phyloP scores from a whole-genome alignment of 441 rosid species.

The Arabidopsis hybrid region DNA sequence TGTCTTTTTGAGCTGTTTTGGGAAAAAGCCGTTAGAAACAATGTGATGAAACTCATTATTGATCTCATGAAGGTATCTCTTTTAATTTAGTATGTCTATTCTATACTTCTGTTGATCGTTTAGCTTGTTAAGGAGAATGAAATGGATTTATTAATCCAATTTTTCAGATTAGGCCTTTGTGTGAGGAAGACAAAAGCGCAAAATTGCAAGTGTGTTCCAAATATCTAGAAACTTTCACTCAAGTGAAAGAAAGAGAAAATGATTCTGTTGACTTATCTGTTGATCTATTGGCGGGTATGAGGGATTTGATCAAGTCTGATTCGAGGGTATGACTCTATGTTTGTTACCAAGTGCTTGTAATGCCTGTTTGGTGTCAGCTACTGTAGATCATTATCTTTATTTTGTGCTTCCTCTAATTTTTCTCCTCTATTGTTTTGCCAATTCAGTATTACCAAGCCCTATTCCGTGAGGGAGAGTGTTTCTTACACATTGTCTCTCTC shows the following conservation, averaged over 20 bases:
- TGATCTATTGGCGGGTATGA: conserved; percentile 88
- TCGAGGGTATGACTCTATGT: conserved; percentile 58
- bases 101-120: conserved; percentile 28
- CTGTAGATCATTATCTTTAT: conserved; percentile 27
- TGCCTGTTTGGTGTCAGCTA: conserved; percentile 8
- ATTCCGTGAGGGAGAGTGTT: conserved; percentile 97
- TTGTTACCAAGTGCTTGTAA: conserved; percentile 27
- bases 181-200: conserved; percentile 75
- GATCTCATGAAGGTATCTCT: conserved; percentile 89
- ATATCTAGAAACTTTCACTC: conserved; percentile 93
- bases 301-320: conserved; percentile 77
- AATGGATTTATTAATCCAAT: conserved; percentile 22
- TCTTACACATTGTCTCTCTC: conserved; percentile 93
- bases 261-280: conserved; percentile 70
- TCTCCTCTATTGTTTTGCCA: conserved; percentile 42
- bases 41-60: conserved; percentile 70
- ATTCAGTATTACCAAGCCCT: conserved; percentile 91
- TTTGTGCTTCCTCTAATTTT: conserved; percentile 33
- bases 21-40: conserved; percentile 79
- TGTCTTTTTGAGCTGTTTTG: conserved; percentile 94
- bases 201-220: conserved; percentile 87
- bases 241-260: conserved; percentile 86
- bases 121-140: conserved; percentile 35
- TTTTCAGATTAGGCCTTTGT: conserved; percentile 65
- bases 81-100: conserved; percentile 23